phyloP scores from a whole-genome alignment of 352 stramenopile genomes.

The Peronosclerospora sorghi region DNA sequence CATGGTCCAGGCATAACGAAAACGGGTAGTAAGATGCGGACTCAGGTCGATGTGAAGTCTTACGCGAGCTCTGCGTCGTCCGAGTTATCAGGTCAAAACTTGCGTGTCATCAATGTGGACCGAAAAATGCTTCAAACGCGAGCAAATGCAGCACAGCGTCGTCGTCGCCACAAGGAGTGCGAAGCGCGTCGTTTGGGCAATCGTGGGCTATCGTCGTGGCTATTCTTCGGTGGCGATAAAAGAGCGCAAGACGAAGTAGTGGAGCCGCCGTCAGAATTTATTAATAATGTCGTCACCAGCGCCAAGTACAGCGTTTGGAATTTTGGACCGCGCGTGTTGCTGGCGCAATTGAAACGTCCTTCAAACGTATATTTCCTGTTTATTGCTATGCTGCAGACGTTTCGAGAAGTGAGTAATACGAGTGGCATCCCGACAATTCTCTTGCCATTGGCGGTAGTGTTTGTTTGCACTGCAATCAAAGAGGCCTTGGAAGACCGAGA shows the following conservation, averaged over 20 bases:
- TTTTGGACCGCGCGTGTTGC: conserved; percentile 59
- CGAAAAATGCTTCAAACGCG: conserved; percentile 19
- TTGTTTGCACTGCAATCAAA: conserved; percentile 75
- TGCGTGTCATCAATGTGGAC: conserved; percentile 39
- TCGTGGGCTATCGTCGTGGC: conserved; percentile 14
- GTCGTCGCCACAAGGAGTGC: conserved; percentile 11
- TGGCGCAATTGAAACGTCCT: conserved; percentile 61
- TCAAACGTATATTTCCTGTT: conserved; percentile 84
- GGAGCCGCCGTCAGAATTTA: conserved; percentile 28
- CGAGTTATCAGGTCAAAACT: conserved; percentile 1
- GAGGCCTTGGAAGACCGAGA: conserved; percentile 75
- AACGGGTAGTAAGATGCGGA: conserved; percentile 10
- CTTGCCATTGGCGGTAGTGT: conserved; percentile 61
- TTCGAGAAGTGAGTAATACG: conserved; percentile 79
- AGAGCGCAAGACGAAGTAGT: conserved; percentile 7
- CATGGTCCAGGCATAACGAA: conserved; percentile 4
- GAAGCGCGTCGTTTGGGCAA: conserved; percentile 11
- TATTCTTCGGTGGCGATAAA: conserved; percentile 13
- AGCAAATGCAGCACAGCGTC: conserved; percentile 12
- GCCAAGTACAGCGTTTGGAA: conserved; percentile 78
- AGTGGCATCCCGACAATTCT: conserved; percentile 72
- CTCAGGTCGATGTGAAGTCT: conserved; percentile 9
- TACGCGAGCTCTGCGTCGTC: not conserved
- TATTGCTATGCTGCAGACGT: conserved; percentile 73
- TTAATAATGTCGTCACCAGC: conserved; percentile 60